These are phyloP conservation scores for Lycium ferocissimum DNA, from an alignment of 257 asterid genomes.

Conservation along the genomic window DNA sequence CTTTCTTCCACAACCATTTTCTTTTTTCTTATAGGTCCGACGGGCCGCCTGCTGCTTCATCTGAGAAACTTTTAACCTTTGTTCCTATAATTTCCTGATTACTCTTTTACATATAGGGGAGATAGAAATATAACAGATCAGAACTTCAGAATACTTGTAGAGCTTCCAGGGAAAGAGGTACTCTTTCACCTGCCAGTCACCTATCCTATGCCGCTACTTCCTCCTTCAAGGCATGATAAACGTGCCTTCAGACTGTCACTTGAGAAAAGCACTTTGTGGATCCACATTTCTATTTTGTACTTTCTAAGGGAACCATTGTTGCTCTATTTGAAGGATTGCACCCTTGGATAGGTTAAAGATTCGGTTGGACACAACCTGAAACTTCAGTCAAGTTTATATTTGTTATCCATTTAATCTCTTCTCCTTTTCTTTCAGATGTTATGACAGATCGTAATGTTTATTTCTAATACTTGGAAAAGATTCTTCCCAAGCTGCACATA, in stretches of 20 bases:
- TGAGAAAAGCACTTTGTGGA: slow-evolving; percentile 9
- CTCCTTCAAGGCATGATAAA: slow-evolving; percentile 1
- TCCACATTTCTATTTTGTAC: slow-evolving; percentile 19
- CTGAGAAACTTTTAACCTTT: neutral
- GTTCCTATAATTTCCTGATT: slow-evolving; percentile 13
- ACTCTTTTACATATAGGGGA: neutral
- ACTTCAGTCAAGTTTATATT: neutral
- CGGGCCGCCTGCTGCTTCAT: neutral
- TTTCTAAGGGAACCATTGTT: neutral
- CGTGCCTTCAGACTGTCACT: neutral
- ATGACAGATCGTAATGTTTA: neutral
- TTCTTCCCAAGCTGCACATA: neutral
- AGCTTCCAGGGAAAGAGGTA: neutral
- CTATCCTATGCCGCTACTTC: neutral
- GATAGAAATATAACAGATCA: neutral
- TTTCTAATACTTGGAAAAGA: slow-evolving; percentile 7
- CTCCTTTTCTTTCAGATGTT: slow-evolving; percentile 1
- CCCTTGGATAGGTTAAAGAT: neutral
- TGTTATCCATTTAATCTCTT: neutral
- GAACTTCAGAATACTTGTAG: neutral
- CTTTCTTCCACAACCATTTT: slow-evolving; percentile 11
- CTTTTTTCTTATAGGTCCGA: neutral
- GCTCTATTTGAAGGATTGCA: slow-evolving; percentile 1
- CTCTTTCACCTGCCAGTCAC: neutral
- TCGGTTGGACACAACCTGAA: neutral